Conservation (phyloP, 2,329 filamentous ascomycete species). For the Colletotrichum spinosum region DNA sequence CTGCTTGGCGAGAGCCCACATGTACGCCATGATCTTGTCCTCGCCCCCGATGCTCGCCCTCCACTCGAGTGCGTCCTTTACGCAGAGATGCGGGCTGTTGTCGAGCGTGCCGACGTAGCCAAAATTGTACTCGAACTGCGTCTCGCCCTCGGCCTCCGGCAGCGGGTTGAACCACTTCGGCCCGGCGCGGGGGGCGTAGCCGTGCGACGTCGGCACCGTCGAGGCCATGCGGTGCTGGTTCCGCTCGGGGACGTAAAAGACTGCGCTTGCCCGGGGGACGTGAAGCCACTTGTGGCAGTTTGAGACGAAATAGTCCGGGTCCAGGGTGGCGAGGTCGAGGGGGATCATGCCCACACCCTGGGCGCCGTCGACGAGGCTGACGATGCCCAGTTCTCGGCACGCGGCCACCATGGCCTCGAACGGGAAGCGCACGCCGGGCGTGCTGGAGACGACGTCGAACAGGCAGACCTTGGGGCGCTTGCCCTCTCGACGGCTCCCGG, state of each 20-base stretch:
- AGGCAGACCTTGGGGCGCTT: constrained; percentile 75
- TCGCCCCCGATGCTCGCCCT: constrained; percentile 79
- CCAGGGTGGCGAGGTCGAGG: constrained; percentile 72
- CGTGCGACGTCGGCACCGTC: constrained; percentile 83
- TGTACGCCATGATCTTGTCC: constrained; percentile 73
- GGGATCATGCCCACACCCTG: constrained; percentile 85
- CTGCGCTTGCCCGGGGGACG: constrained; percentile 81
- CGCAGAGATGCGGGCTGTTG: constrained; percentile 76
- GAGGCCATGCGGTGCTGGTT: constrained; percentile 82
- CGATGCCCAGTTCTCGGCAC: constrained; percentile 74
- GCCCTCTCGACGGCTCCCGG: constrained; percentile 62
- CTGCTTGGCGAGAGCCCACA: constrained; percentile 69
- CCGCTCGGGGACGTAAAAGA: constrained; percentile 81
- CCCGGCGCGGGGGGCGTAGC: constrained; percentile 67
- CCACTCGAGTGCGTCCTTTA: constrained; percentile 79
- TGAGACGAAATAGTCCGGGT: constrained; percentile 87
- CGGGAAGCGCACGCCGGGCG: constrained; percentile 83
- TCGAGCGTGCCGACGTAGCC: constrained; percentile 84
- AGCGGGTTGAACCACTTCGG: constrained; percentile 52
- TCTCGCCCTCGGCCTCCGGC: constrained; percentile 57
- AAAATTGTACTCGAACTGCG: constrained; percentile 76
- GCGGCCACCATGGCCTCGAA: constrained; percentile 74
- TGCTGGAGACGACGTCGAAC: constrained; percentile 84
- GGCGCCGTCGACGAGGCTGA: constrained; percentile 85
- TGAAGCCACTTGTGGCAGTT: constrained; percentile 96